Base-by-base conservation (phyloP, 371 early-diverging fungal species). In the Saksenaea oblongispora region DNA sequence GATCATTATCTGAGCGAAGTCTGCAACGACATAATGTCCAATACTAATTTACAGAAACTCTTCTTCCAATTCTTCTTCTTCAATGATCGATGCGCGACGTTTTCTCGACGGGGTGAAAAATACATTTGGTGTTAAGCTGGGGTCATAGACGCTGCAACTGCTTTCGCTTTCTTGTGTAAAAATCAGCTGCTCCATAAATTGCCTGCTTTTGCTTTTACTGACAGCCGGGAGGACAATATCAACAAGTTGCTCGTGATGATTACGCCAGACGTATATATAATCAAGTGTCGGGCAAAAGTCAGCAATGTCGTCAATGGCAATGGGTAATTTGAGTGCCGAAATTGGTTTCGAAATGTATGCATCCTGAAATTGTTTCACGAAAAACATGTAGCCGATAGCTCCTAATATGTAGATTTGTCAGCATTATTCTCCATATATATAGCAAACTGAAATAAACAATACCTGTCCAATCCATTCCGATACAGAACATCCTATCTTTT, bases 401-500 rank as follows among this genome's bases (percentile, higher is more conserved):
- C 51, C 59, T 59, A 28, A 31, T 31, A 31, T 31, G 22, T 14
- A 47, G 47, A 7, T 5, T 28, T 27, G 39, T 13, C 17, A 42
- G 24, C n/a, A 34, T 22, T 0, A 59, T 26, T 17, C 15, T 39
- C 1, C 18, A 37, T 22, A 58, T 17, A 34, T 36, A 28, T 31
- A 59, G 44, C 41, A 47, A 44, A 59, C 7, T 36, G 26, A 26
- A 59, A 47, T 22, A 26, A n/a, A 44, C 24, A 11, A 47, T 31
- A 59, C 59, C 59, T 47, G 27, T 47, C 28, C 42, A 59, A 44
- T 59, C 59, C 59, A 59, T 59, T 7, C 42, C 59, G 8, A 59
- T 17, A 15, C 24, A 28, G 31, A 44, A 59, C 24, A 59, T 34
- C n/a, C 24, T 31, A 15, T 59, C 27, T 42, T 34, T 17, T 17